phyloP scores from a whole-genome alignment of 306 rosid genomes.

The Prunus fruticosa region DNA sequence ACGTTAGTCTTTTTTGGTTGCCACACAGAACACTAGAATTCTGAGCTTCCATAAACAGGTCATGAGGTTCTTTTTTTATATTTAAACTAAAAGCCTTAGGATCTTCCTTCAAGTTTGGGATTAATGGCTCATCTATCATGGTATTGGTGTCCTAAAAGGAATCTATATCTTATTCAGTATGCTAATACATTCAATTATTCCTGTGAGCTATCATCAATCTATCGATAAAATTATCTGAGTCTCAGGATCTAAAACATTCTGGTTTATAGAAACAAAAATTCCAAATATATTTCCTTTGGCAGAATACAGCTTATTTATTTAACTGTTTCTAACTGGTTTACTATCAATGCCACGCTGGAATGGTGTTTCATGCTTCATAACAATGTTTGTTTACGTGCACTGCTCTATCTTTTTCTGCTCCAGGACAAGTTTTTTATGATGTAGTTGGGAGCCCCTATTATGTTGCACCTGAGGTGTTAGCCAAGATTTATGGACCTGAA shows the following conservation, averaged over 20 bases:
- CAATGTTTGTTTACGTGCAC: not conserved
- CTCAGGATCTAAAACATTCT: not conserved
- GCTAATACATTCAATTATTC: not conserved
- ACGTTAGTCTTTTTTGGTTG: too few relatives aligned
- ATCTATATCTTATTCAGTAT: not conserved
- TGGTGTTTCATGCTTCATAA: not conserved
- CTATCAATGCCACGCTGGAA: not conserved
- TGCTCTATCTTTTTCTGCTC: constrained; percentile 19
- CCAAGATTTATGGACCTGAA: constrained; percentile 77
- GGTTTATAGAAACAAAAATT: not conserved
- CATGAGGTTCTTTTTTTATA: not conserved
- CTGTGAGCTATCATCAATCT: not conserved
- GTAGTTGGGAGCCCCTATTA: constrained; percentile 90
- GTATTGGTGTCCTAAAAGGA: not conserved
- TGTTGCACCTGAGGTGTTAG: constrained; percentile 85
- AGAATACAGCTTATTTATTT: not conserved
- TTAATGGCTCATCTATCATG: not conserved
- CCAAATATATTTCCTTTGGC: too few relatives aligned
- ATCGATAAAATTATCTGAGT: too few relatives aligned
- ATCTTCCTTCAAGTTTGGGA: not conserved
- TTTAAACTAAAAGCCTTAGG: too few relatives aligned
- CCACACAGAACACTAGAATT: too few relatives aligned
- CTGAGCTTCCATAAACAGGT: too few relatives aligned
- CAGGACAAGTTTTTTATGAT: constrained; percentile 70
- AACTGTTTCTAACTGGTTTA: not conserved